phyloP scores from a whole-genome alignment of 345 rosid species.

The Xanthoceras sorbifolium region DNA sequence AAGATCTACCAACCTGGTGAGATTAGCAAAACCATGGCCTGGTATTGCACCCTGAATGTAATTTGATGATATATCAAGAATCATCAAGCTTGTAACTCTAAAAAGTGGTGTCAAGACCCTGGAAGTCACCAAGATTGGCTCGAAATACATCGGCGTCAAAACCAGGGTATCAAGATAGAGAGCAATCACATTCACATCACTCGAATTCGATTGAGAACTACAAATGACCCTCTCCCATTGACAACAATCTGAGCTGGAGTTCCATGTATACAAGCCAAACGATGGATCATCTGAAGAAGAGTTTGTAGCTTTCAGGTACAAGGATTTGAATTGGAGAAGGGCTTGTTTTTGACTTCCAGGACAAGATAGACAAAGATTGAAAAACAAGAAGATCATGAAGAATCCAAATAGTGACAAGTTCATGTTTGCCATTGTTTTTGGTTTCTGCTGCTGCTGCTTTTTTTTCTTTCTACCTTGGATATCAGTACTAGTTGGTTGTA shows the following conservation, averaged over 20 bases:
- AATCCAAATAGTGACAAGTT: not conserved
- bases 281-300: slow-evolving; percentile 22
- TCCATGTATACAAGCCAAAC: slow-evolving; percentile 31
- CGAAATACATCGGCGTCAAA: not conserved
- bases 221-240: slow-evolving; percentile 35
- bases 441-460: not conserved
- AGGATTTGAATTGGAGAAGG: slow-evolving; percentile 38
- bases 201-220: not conserved
- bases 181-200: slow-evolving; percentile 24
- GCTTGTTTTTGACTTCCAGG: slow-evolving; percentile 34
- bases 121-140: slow-evolving; percentile 20
- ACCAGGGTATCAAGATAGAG: slow-evolving; percentile 26
- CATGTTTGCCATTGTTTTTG: not conserved
- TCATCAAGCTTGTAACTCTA: slow-evolving; percentile 19
- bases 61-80: slow-evolving; percentile 34
- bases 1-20: slow-evolving; percentile 28
- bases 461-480: not conserved
- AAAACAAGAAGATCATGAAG: slow-evolving; percentile 7
- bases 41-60: slow-evolving; percentile 26
- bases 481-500: not conserved
- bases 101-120: slow-evolving; percentile 29
- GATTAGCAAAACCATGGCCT: slow-evolving; percentile 25
- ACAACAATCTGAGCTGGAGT: slow-evolving; percentile 35
- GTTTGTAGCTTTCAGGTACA: slow-evolving; percentile 5
- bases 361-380: slow-evolving; percentile 27